phyloP scores from a whole-genome alignment of 2,329 filamentous ascomycete genomes.

The Neophaeococcomyces aloes region DNA sequence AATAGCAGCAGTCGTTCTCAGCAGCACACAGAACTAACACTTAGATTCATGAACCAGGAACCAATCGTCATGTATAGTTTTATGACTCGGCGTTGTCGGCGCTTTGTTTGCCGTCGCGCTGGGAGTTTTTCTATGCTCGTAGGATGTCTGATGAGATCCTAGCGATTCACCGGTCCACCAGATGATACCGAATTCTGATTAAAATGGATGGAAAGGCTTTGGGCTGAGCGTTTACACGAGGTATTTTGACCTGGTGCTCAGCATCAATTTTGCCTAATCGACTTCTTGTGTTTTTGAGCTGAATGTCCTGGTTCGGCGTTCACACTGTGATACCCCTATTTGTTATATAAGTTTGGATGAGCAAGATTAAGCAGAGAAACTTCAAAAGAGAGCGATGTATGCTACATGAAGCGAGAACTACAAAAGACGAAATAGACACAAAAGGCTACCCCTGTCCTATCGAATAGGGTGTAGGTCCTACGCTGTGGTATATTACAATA shows the following conservation, averaged over 20 bases:
- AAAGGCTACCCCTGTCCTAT: too few species aligned
- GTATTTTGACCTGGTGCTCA: conserved; percentile 38
- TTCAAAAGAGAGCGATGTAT: too few species aligned
- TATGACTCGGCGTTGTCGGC: conserved; percentile 32
- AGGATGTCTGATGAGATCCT: conserved; percentile 43
- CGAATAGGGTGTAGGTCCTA: too few species aligned
- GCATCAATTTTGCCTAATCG: conserved; percentile 59
- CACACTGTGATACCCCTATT: conserved; percentile 15
- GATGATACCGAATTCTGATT: conserved; percentile 72
- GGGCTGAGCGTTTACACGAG: conserved; percentile 67
- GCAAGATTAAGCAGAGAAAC: neutral
- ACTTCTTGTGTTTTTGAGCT: conserved; percentile 54
- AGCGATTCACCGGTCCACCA: conserved; percentile 92
- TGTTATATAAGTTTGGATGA: conserved; percentile 5
- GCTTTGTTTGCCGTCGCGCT: neutral
- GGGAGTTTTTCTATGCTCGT: neutral
- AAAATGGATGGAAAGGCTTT: conserved; percentile 85
- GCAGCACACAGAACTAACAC: conserved; percentile 15
- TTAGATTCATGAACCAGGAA: conserved; percentile 19
- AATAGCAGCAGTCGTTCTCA: neutral
- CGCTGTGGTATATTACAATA: too few species aligned
- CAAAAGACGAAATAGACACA: too few species aligned
- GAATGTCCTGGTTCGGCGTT: conserved; percentile 23
- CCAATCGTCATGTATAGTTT: conserved; percentile 29
- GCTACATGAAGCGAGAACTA: too few species aligned